Evolutionary conservation across 805 yeast species (phyloP).

Genomic region (Clavispora phyllophila): DNA sequence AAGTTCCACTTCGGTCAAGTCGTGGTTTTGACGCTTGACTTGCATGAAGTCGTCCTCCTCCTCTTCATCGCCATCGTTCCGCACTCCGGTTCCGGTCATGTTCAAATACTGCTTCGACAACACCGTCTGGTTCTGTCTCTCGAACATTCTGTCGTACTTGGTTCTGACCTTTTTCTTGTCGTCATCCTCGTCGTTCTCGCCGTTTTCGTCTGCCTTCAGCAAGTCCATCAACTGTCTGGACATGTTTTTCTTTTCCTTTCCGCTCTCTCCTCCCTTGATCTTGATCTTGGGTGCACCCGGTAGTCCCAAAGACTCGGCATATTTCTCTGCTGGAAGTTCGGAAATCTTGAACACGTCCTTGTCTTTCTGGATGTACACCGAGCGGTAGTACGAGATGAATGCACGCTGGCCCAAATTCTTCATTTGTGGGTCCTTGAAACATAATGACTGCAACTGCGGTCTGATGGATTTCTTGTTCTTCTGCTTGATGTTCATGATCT

Average conservation of each 20-base stretch:
- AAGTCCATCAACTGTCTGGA: constrained; percentile 64
- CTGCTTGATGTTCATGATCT: constrained; percentile 67
- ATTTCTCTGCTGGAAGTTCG: constrained; percentile 73
- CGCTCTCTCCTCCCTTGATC: constrained; percentile 51
- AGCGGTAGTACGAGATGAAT: constrained; percentile 83
- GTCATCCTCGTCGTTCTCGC: constrained; percentile 51
- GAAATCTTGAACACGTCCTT: constrained; percentile 79
- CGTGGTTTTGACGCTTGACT: constrained; percentile 76
- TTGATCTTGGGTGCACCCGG: constrained; percentile 96
- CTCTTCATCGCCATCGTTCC: constrained; percentile 37
- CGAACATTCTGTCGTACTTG: constrained; percentile 93
- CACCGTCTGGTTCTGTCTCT: constrained; percentile 87
- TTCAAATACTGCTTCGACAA: constrained; percentile 83
- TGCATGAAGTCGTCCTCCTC: constrained; percentile 72
- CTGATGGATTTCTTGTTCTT: constrained; percentile 70
- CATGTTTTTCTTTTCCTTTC: constrained; percentile 74
- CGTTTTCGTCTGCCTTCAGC: constrained; percentile 46
- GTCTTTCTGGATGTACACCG: constrained; percentile 81
- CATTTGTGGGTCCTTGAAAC: constrained; percentile 87
- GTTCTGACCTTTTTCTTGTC: constrained; percentile 57
- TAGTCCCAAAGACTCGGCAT: constrained; percentile 82
- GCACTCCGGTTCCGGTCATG: constrained; percentile 47
- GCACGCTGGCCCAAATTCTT: constrained; percentile 96
- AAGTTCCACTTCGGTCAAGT: constrained; percentile 55
- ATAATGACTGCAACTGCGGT: constrained; percentile 80